These are phyloP conservation scores for Naegleria fowleri DNA, from an alignment of 208 protist species.

Conservation along the genomic window DNA sequence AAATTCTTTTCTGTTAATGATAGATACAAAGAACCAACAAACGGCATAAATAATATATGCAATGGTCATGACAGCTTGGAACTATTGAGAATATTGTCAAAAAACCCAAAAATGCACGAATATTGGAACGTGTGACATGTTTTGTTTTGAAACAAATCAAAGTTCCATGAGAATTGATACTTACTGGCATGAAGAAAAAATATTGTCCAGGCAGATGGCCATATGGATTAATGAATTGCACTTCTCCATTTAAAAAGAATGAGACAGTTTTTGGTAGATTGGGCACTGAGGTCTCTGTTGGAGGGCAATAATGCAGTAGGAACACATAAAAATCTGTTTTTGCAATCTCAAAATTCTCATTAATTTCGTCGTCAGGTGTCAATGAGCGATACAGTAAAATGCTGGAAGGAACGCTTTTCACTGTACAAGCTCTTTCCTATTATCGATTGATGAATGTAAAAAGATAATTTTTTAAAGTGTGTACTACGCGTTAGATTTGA, in stretches of 20 bases:
- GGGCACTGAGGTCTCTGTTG: neutral
- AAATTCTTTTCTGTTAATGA: constrained; percentile 5
- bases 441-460: too few species aligned
- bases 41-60: neutral
- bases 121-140: too few species aligned
- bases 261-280: neutral
- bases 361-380: neutral
- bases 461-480: too few species aligned
- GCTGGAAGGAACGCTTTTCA: too few species aligned
- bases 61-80: neutral
- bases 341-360: neutral
- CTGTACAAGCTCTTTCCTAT: too few species aligned
- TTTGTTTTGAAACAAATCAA: too few species aligned
- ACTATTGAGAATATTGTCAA: neutral
- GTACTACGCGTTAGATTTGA: too few species aligned
- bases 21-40: neutral
- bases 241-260: neutral
- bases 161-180: neutral
- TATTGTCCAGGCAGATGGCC: neutral
- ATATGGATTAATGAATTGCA: neutral
- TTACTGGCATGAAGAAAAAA: neutral
- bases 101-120: too few species aligned
- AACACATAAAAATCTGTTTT: neutral
- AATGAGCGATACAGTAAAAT: too few species aligned
- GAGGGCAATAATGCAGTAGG: neutral